phyloP scores from a whole-genome alignment of 805 yeast genomes.

The Wickerhamomyces kurtzmanii region DNA sequence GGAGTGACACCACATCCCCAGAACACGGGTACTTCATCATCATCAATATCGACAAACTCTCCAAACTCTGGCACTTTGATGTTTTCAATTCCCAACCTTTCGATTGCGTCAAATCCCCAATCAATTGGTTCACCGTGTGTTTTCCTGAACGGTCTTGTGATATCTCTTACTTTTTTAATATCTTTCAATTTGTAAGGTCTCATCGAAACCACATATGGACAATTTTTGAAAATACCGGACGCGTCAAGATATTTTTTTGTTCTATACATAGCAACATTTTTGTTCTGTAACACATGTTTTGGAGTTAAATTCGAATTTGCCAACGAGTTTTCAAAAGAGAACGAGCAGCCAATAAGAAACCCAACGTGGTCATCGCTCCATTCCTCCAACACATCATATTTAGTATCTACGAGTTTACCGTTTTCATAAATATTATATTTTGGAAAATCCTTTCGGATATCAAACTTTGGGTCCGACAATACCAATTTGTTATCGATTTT shows the following conservation, averaged over 20 bases:
- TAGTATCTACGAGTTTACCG: slow-evolving; percentile 18
- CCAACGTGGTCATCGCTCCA: slow-evolving; percentile 28
- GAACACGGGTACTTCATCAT: slow-evolving; percentile 29
- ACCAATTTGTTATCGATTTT: slow-evolving; percentile 9
- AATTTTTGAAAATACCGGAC: slow-evolving; percentile 21
- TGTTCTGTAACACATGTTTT: slow-evolving; percentile 11
- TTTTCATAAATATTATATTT: slow-evolving; percentile 22
- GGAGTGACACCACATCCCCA: slow-evolving; percentile 38
- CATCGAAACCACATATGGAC: slow-evolving; percentile 31
- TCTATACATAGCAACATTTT: slow-evolving; percentile 18
- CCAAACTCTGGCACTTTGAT: slow-evolving; percentile 26
- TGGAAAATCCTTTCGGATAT: slow-evolving; percentile 25
- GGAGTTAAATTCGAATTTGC: slow-evolving; percentile 20
- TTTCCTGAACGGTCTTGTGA: slow-evolving; percentile 19
- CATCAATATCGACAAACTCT: slow-evolving; percentile 18
- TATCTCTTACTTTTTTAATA: slow-evolving; percentile 19
- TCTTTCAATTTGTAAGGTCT: slow-evolving; percentile 23
- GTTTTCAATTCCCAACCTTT: slow-evolving; percentile 24
- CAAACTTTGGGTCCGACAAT: slow-evolving; percentile 16
- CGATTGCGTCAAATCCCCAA: slow-evolving; percentile 28
- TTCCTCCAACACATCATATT: slow-evolving; percentile 16
- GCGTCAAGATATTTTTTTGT: slow-evolving; percentile 17
- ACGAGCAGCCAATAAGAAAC: slow-evolving; percentile 32
- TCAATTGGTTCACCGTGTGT: slow-evolving; percentile 33
- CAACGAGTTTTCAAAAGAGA: slow-evolving; percentile 27